Percentiles rank a stretch among this genome's conserved stretches.
phyloP scores from a whole-genome alignment of 768 basidiomycete species.

The Leccinum uliginosum region DNA sequence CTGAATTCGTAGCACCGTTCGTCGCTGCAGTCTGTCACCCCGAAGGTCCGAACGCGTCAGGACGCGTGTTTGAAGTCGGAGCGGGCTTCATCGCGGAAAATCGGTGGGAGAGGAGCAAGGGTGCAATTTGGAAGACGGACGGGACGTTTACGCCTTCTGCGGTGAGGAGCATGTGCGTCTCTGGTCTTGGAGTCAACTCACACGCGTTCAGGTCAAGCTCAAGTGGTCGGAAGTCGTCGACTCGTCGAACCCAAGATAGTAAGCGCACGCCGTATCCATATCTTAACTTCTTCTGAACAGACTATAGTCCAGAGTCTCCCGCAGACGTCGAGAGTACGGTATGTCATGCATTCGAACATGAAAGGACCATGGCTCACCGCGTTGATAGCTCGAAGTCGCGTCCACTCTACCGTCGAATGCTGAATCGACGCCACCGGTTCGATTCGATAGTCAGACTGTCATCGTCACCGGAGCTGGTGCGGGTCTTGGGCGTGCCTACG shows the following conservation, averaged over 20 bases:
- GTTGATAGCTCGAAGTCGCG: constrained; percentile 56
- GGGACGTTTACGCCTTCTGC: constrained; percentile 91
- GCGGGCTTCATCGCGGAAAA: constrained; percentile 90
- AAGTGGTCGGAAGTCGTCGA: constrained; percentile 81
- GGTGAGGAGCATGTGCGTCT: constrained; percentile 39
- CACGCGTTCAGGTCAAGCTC: constrained; percentile 57
- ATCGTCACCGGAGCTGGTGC: constrained; percentile 94
- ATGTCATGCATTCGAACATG: constrained; percentile 1
- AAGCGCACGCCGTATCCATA: constrained; percentile 24
- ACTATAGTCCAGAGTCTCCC: constrained; percentile 55
- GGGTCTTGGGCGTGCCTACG: constrained; percentile 89
- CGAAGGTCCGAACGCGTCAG: constrained; percentile 72
- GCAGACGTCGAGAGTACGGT: constrained; percentile 62
- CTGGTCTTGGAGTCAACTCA: background rate
- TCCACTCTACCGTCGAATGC: constrained; percentile 59
- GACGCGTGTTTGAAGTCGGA: constrained; percentile 87
- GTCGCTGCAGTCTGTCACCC: constrained; percentile 86
- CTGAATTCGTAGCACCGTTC: constrained; percentile 89
- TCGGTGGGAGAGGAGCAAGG: constrained; percentile 89
- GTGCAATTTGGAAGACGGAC: constrained; percentile 87
- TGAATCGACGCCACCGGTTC: constrained; percentile 65
- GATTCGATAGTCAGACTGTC: constrained; percentile 86
- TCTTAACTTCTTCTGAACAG: constrained; percentile 6
- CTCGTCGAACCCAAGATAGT: constrained; percentile 71
- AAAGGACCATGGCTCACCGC: background rate